Evolutionary conservation across 2,329 filamentous ascomycete species (phyloP), one percentile per base, ranked within the genome.

Genomic region (Verticillium albo-atrum): DNA sequence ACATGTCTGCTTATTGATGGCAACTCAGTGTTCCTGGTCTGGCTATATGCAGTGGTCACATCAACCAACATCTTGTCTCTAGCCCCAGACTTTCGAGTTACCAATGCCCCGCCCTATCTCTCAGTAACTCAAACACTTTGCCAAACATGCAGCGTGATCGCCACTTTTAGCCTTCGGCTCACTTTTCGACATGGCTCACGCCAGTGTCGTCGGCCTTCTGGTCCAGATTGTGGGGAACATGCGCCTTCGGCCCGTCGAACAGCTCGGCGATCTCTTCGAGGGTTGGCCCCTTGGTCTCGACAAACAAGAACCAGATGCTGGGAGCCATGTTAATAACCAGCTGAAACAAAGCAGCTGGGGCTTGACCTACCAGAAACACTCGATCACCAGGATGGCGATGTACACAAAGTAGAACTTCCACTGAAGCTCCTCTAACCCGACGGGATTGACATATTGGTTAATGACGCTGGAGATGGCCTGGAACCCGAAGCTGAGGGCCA

Each of bases 241-340:
- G 64, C 35, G 82, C 84, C n/a, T 80, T 73, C 32, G 86, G 81
- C 35, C 84, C 86, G 64, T 88, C 86, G 71, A 89, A 88, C 72
- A 89, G 80, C 74, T 84, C 84, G 68, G 83, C 85, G 54, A 89
- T 79, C 72, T 89, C 85, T 72, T 89, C 86, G 34, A 89, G 84
- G 23, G 86, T 88, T 2, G 83, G 82, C 32, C 85, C 85, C 64
- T 79, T 81, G 37, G 86, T 89, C 74, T 89, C 86, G 64, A 87
- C 73, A 67, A 78, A 79, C 74, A 79, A 77, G 69, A 78, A 81
- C 71, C 82, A 85, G 62, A 85, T 78, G 68, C 83, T 82, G 67
- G 69, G 73, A 58, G 85, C 71, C 71, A 6, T 2, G 15, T 85
- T 82, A 68, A 80, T 64, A 67, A 79, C 77, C 70, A 84, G 79